Conservation (phyloP, 179 eudicot species). For the Spinacia oleracea region DNA sequence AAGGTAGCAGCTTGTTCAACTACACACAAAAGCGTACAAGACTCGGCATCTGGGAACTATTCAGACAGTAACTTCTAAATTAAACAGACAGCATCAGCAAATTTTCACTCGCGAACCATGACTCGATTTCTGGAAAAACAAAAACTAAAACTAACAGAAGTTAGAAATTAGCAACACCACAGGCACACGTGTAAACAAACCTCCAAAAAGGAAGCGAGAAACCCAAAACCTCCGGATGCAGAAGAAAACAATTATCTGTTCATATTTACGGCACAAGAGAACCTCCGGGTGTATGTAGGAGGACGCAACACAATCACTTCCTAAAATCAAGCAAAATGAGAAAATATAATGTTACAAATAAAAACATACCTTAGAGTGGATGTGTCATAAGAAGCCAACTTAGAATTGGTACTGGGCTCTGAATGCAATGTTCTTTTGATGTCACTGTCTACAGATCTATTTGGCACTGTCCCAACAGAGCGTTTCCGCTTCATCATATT, state of each 20-base stretch:
- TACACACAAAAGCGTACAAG: neutral
- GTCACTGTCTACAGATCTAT: conserved; percentile 57
- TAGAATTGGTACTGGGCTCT: conserved; percentile 49
- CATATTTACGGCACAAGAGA: neutral
- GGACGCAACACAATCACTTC: conserved; percentile 1
- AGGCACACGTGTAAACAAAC: neutral
- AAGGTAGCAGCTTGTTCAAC: neutral
- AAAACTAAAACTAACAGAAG: neutral
- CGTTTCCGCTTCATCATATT: conserved; percentile 82
- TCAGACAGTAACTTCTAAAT: neutral
- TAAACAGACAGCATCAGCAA: neutral
- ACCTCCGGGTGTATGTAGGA: neutral
- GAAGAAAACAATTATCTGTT: neutral
- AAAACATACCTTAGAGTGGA: conserved; percentile 52
- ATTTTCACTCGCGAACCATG: neutral
- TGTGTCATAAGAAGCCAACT: conserved; percentile 49
- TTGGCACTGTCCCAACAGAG: conserved; percentile 57
- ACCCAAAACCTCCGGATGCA: conserved; percentile 4
- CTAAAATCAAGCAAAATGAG: neutral
- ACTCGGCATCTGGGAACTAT: neutral
- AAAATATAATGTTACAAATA: neutral
- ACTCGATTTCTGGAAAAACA: neutral
- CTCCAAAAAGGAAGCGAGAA: neutral
- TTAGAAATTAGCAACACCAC: neutral
- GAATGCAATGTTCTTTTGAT: conserved; percentile 54